Evolutionary conservation across 2,329 filamentous ascomycete genomes (phyloP).

Genomic region (Xylariaceae sp.): DNA sequence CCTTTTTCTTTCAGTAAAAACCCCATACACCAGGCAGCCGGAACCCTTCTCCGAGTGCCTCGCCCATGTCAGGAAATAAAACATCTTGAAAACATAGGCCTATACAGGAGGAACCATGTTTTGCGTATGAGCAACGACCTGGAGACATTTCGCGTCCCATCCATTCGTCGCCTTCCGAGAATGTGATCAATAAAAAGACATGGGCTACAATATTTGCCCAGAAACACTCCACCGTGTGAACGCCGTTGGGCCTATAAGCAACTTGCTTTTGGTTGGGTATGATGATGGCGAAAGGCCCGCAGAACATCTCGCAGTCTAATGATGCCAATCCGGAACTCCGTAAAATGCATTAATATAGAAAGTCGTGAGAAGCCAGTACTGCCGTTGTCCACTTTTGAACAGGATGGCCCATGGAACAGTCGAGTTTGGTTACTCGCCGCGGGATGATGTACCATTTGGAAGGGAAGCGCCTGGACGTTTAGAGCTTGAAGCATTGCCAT

Average conservation of each 20-base stretch:
- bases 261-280: conserved; percentile 35
- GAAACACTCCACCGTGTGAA: conserved; percentile 18
- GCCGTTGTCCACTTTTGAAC: conserved; percentile 3
- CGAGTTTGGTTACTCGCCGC: conserved; percentile 26
- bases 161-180: too few species aligned
- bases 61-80: too few species aligned
- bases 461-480: conserved; percentile 23
- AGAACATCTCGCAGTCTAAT: conserved; percentile 25
- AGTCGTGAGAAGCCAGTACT: background rate
- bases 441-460: conserved; percentile 27
- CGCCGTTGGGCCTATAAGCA: conserved; percentile 29
- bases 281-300: conserved; percentile 28
- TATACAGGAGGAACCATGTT: too few species aligned
- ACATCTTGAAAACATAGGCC: too few species aligned
- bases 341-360: conserved; percentile 27
- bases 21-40: too few species aligned
- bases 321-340: conserved; percentile 31
- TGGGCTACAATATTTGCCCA: conserved; percentile 3
- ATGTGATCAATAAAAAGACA: too few species aligned
- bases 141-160: too few species aligned
- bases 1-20: too few species aligned
- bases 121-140: too few species aligned
- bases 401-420: conserved; percentile 17
- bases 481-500: conserved; percentile 22
- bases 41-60: too few species aligned